Evolutionary conservation across 768 basidiomycete genomes (phyloP).

Genomic region (Austroboletus eburneus): DNA sequence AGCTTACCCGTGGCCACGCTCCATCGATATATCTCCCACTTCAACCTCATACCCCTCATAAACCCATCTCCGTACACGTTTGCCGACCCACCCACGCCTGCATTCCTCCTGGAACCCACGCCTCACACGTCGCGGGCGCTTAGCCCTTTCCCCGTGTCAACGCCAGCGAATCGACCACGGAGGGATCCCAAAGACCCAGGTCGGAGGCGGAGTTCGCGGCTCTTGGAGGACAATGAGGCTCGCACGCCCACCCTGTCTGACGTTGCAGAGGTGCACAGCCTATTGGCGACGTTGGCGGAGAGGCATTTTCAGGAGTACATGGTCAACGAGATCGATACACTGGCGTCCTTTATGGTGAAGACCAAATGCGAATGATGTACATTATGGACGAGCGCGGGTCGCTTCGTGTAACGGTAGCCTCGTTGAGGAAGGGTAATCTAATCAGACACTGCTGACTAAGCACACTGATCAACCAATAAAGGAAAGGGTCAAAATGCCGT

Average conservation of each 20-base stretch:
- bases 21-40: slow-evolving; percentile 69
- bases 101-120: slow-evolving; percentile 48
- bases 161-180: slow-evolving; percentile 68
- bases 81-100: slow-evolving; percentile 69
- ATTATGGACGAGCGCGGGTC: slow-evolving; percentile 17
- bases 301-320: slow-evolving; percentile 64
- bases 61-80: slow-evolving; percentile 65
- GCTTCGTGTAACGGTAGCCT: too few relatives aligned
- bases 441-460: slow-evolving; percentile 26
- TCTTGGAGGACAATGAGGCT: slow-evolving; percentile 57
- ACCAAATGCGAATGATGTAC: slow-evolving; percentile 43
- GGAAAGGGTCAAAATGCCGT: slow-evolving; percentile 2
- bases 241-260: slow-evolving; percentile 70
- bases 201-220: slow-evolving; percentile 66
- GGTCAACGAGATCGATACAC: slow-evolving; percentile 73
- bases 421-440: too few relatives aligned
- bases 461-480: slow-evolving; percentile 7
- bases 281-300: slow-evolving; percentile 67
- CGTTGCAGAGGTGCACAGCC: slow-evolving; percentile 58
- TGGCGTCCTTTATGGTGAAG: slow-evolving; percentile 79
- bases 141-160: slow-evolving; percentile 43
- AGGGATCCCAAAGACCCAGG: slow-evolving; percentile 59
- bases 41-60: slow-evolving; percentile 66
- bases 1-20: slow-evolving; percentile 62
- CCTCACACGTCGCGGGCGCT: slow-evolving; percentile 45